Percentiles rank a stretch among this genome's conserved stretches.
phyloP scores from a whole-genome alignment of 768 basidiomycete genomes.

The Boletus subcaerulescens region DNA sequence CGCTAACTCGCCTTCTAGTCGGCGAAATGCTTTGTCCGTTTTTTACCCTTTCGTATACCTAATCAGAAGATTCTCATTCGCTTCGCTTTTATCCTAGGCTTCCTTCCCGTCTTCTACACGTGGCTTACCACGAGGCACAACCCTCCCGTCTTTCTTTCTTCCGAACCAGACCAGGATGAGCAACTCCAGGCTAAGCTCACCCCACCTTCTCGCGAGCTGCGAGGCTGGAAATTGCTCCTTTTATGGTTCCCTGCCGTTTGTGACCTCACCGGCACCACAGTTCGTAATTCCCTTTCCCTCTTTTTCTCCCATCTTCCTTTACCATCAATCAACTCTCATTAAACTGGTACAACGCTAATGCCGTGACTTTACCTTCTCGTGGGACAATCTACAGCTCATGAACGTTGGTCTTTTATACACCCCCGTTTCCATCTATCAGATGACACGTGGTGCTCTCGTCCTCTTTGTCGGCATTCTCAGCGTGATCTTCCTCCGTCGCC shows the following conservation, averaged over 20 bases:
- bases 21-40: slow-evolving; percentile 93
- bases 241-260: slow-evolving; percentile 88
- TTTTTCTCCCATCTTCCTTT: slow-evolving; percentile 7
- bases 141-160: slow-evolving; percentile 52
- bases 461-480: slow-evolving; percentile 91
- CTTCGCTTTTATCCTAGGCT: slow-evolving; percentile 50
- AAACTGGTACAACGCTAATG: slow-evolving; percentile 16
- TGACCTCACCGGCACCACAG: slow-evolving; percentile 90
- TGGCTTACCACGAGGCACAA: slow-evolving; percentile 51
- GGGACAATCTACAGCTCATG: slow-evolving; percentile 59
- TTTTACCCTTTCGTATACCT: slow-evolving; percentile 10
- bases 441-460: slow-evolving; percentile 91
- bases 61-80: slow-evolving; percentile 13
- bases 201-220: slow-evolving; percentile 42
- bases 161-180: slow-evolving; percentile 47
- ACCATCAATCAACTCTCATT: slow-evolving; percentile 2
- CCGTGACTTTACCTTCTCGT: slow-evolving; percentile 9
- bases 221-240: slow-evolving; percentile 68
- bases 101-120: slow-evolving; percentile 78
- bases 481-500: slow-evolving; percentile 85
- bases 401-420: slow-evolving; percentile 94
- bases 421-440: slow-evolving; percentile 96
- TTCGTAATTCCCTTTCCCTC: slow-evolving; percentile 39
- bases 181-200: slow-evolving; percentile 33
- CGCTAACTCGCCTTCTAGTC: slow-evolving; percentile 53